Evolutionary conservation across 148 eudicot species (phyloP).

Genomic region (Persicaria maculosa): DNA sequence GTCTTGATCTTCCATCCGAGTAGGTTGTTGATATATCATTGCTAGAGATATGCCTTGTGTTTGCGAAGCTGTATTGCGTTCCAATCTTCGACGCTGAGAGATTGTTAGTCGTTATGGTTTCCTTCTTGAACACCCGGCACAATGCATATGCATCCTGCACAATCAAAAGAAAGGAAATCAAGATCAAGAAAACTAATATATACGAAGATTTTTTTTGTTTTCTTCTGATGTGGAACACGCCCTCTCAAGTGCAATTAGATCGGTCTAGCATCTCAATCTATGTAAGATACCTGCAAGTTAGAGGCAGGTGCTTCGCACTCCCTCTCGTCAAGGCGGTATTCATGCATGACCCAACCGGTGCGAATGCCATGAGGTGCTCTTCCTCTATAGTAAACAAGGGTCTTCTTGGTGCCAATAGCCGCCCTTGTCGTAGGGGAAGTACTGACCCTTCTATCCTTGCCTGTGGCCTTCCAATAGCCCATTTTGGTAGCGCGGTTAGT

Average conservation of each 20-base stretch:
- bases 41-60: conserved; percentile 31
- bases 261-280: neutral
- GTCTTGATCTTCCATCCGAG: conserved; percentile 34
- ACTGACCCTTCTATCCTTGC: conserved; percentile 48
- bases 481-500: conserved; percentile 57
- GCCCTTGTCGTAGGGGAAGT: conserved; percentile 22
- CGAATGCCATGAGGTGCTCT: conserved; percentile 65
- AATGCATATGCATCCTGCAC: conserved; percentile 57
- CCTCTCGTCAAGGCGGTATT: conserved; percentile 45
- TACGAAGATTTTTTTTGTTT: no score
- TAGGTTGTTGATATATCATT: conserved; percentile 45
- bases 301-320: conserved; percentile 21
- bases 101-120: conserved; percentile 17
- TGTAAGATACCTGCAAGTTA: conserved; percentile 24
- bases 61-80: conserved; percentile 25
- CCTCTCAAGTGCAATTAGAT: neutral
- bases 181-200: neutral
- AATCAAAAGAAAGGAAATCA: neutral
- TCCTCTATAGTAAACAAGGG: conserved; percentile 59
- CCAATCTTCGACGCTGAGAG: conserved; percentile 1
- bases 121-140: conserved; percentile 59
- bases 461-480: conserved; percentile 67
- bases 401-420: conserved; percentile 52
- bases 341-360: conserved; percentile 68
- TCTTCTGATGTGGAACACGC: no score